These are phyloP conservation scores for Volvox africanus DNA, from an alignment of 139 green algal genomes.

Conservation along the genomic window DNA sequence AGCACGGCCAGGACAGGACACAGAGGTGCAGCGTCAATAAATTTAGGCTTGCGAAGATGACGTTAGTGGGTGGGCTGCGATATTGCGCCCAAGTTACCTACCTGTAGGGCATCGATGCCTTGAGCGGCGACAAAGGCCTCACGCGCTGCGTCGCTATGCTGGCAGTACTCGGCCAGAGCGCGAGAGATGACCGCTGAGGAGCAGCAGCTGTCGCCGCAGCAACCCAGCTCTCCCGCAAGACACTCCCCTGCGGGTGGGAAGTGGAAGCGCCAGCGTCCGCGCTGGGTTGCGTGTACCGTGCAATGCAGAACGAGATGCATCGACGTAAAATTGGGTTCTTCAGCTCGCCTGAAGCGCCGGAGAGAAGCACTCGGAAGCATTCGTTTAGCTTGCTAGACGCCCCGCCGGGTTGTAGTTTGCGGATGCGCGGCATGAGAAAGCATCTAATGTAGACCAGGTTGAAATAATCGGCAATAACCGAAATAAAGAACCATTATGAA, in stretches of 20 bases:
- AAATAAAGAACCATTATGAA: no score
- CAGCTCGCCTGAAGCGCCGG: background rate
- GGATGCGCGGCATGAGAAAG: constrained; percentile 32
- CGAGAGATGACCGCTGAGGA: background rate
- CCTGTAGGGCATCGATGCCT: constrained; percentile 35
- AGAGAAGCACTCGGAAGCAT: constrained; percentile 9
- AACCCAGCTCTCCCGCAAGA: constrained; percentile 34
- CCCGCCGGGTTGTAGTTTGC: background rate
- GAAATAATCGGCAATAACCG: no score
- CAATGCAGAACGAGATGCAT: background rate
- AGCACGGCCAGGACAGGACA: no score
- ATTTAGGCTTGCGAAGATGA: no score
- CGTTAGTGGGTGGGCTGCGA: no score
- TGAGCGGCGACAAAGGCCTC: constrained; percentile 11
- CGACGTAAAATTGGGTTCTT: background rate
- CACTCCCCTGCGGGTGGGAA: background rate
- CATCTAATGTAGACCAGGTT: no score
- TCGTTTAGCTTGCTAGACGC: background rate
- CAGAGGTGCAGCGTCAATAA: no score
- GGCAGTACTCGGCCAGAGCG: constrained; percentile 32
- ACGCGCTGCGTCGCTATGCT: constrained; percentile 14
- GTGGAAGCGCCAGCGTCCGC: background rate
- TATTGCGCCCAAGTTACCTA: background rate
- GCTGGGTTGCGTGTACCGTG: background rate
- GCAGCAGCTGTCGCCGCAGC: constrained; percentile 44